Evolutionary conservation across 2,329 filamentous ascomycete species (phyloP).

Genomic region (Xylaria sp.): DNA sequence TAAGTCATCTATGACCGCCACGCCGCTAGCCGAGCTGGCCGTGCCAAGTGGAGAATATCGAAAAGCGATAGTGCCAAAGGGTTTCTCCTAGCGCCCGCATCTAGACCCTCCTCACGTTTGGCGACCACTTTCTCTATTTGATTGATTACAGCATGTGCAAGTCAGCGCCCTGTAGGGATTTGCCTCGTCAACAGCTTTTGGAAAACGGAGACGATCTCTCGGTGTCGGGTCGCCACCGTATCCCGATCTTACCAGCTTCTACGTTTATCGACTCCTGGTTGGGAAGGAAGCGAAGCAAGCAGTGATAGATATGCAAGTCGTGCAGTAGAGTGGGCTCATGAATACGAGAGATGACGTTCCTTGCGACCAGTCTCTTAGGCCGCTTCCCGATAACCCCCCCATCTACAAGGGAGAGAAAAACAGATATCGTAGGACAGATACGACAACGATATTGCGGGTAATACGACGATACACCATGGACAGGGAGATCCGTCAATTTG

Average conservation of each 20-base stretch:
- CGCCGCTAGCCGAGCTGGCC: slow-evolving; percentile 15
- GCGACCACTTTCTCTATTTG: slow-evolving; percentile 2
- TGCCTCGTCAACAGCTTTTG: background rate
- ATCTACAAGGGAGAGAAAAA: background rate
- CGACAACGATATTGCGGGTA: slow-evolving; percentile 13
- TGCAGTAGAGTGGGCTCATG: slow-evolving; percentile 28
- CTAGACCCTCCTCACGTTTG: slow-evolving; percentile 18
- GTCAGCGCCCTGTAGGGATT: background rate
- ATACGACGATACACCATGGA: background rate
- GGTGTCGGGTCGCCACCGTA: background rate
- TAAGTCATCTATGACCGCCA: background rate
- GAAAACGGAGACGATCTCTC: background rate
- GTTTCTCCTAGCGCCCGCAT: slow-evolving; percentile 17
- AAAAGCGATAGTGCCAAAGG: background rate
- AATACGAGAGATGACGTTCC: slow-evolving; percentile 36
- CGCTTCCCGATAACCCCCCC: slow-evolving; percentile 23
- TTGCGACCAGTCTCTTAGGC: slow-evolving; percentile 16
- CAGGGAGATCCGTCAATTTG: background rate
- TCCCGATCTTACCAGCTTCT: background rate
- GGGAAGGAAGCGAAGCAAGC: background rate
- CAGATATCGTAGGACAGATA: background rate
- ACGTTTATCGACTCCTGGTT: background rate
- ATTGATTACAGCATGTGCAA: background rate
- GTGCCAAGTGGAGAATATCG: background rate
- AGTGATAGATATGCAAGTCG: slow-evolving; percentile 7